These are phyloP conservation scores for Pholiota microspora DNA, from an alignment of 768 basidiomycete species.

Conservation along the genomic window DNA sequence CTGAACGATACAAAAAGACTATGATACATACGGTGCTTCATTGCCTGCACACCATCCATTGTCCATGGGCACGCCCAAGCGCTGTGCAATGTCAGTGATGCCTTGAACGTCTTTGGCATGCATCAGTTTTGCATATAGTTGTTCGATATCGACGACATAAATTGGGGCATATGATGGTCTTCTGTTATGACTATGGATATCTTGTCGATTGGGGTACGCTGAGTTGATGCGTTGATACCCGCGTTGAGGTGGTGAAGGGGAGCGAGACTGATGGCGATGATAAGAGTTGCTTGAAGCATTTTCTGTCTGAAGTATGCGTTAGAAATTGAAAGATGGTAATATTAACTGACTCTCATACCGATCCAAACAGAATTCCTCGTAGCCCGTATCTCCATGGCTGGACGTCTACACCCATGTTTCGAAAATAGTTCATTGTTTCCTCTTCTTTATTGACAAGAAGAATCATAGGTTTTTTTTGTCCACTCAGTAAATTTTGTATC, in stretches of 20 bases:
- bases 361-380: slow-evolving; percentile 25
- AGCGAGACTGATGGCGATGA: not conserved
- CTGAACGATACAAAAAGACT: no score
- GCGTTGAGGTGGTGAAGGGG: not conserved
- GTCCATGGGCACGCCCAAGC: slow-evolving; percentile 30
- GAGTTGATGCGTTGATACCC: not conserved
- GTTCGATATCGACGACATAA: slow-evolving; percentile 39
- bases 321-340: no score
- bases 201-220: not conserved
- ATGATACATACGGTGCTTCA: slow-evolving; percentile 43
- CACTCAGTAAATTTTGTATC: slow-evolving; percentile 23
- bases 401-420: slow-evolving; percentile 39
- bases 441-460: slow-evolving; percentile 46
- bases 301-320: not conserved
- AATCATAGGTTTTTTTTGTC: slow-evolving; percentile 30
- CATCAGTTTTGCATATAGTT: slow-evolving; percentile 39
- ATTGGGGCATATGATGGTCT: slow-evolving; percentile 24
- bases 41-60: slow-evolving; percentile 47
- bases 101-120: slow-evolving; percentile 20
- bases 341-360: not conserved
- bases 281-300: no score
- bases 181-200: not conserved
- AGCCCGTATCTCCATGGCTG: slow-evolving; percentile 41
- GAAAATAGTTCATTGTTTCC: slow-evolving; percentile 36
- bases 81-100: slow-evolving; percentile 30